A percentile compares a stretch with the other conserved stretches of the same genome.
phyloP scores from a whole-genome alignment of 345 rosid species.

The Turnera subulata region DNA sequence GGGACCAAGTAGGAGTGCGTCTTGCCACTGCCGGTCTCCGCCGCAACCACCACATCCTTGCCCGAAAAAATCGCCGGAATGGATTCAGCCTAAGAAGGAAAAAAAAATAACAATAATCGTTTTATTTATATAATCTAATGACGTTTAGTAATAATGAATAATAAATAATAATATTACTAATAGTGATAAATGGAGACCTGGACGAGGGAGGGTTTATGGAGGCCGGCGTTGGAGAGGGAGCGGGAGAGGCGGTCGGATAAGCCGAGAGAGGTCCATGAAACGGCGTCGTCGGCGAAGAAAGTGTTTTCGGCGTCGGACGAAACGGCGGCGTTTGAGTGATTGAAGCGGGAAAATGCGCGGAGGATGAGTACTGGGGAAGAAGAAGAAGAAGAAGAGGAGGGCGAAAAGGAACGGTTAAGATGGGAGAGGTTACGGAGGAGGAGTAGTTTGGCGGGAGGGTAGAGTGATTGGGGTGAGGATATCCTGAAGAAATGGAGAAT shows the following conservation, averaged over 20 bases:
- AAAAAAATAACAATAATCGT: not conserved
- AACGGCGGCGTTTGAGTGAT: slow-evolving; percentile 31
- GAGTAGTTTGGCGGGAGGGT: slow-evolving; percentile 1
- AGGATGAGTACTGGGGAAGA: no score
- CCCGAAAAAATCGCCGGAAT: slow-evolving; percentile 68
- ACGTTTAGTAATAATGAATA: not conserved
- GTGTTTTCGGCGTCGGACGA: slow-evolving; percentile 5
- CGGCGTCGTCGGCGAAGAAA: slow-evolving; percentile 57
- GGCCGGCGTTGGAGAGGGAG: slow-evolving; percentile 60
- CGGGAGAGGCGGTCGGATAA: slow-evolving; percentile 55
- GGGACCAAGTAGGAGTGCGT: slow-evolving; percentile 82
- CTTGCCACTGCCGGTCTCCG: slow-evolving; percentile 98
- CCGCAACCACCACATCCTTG: slow-evolving; percentile 85
- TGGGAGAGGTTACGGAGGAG: slow-evolving; percentile 34
- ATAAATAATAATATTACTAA: no score
- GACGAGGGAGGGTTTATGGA: slow-evolving; percentile 74
- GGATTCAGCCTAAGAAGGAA: slow-evolving; percentile 53
- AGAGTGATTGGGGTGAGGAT: no score
- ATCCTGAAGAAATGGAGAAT: slow-evolving; percentile 35
- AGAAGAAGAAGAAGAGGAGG: slow-evolving; percentile 15
- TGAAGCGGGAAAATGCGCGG: slow-evolving; percentile 26
- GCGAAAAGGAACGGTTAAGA: slow-evolving; percentile 34
- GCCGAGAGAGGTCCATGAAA: slow-evolving; percentile 84
- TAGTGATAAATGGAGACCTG: no score
- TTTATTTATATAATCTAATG: not conserved